Percentiles rank a stretch among this genome's conserved stretches.
Conservation (phyloP, 2,329 filamentous ascomycete species). For the Claviceps paspali region DNA sequence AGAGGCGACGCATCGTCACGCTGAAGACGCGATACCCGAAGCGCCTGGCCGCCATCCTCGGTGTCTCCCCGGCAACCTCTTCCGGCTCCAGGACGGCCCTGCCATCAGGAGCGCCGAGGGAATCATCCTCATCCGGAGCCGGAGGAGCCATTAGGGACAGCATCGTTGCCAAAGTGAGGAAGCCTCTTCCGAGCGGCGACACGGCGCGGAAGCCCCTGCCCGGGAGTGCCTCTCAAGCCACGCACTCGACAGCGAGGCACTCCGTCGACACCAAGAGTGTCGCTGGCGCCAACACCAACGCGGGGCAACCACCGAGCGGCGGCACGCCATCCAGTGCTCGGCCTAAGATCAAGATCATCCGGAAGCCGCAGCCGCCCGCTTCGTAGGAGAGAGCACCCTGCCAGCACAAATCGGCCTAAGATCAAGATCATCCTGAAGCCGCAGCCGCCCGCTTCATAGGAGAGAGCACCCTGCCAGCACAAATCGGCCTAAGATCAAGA, state of each 20-base stretch:
- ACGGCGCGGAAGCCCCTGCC: conserved; percentile 18
- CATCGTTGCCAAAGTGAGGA: conserved; percentile 20
- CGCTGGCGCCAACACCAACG: conserved; percentile 12
- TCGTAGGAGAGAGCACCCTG: conserved; percentile 6
- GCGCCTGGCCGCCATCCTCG: conserved; percentile 20
- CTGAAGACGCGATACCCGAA: conserved; percentile 20
- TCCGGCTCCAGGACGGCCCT: conserved; percentile 16
- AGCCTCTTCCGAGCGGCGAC: conserved; percentile 20
- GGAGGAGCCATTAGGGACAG: conserved; percentile 13
- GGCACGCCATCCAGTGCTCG: conserved; percentile 13
- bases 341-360: conserved; percentile 24
- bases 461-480: not conserved
- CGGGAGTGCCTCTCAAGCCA: conserved; percentile 11
- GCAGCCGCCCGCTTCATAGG: not conserved
- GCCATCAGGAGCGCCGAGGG: conserved; percentile 16
- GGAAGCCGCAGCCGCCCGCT: conserved; percentile 17
- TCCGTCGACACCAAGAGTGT: conserved; percentile 11
- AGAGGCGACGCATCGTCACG: conserved; percentile 22
- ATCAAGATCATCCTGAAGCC: too few relatives aligned
- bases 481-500: too few relatives aligned
- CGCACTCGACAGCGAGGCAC: conserved; percentile 14
- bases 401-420: too few relatives aligned
- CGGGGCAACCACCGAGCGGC: conserved; percentile 5
- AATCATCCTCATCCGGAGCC: conserved; percentile 9
- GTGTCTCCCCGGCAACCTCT: conserved; percentile 11